A percentile compares a stretch with the other conserved stretches of the same genome.
These are phyloP conservation scores for Moringa oleifera DNA, from an alignment of 345 rosid species.

Conservation along the genomic window DNA sequence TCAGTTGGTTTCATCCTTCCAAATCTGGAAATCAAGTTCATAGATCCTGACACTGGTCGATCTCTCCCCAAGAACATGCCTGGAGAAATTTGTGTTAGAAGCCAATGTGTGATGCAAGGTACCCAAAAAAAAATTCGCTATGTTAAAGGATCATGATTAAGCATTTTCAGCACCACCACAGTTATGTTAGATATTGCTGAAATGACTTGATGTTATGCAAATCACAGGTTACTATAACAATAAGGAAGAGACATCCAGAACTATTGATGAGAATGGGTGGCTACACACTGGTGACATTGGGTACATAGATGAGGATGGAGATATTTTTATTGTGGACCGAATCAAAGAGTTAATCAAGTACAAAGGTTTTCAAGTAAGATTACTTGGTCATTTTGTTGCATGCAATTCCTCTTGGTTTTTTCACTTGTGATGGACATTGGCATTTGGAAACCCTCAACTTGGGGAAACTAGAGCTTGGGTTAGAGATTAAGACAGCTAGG, in stretches of 20 bases:
- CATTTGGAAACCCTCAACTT: too few species aligned
- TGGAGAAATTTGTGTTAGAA: slow-evolving; percentile 87
- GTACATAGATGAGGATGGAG: slow-evolving; percentile 86
- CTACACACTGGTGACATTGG: slow-evolving; percentile 91
- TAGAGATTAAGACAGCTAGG: too few species aligned
- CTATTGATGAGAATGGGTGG: slow-evolving; percentile 81
- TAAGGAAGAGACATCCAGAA: slow-evolving; percentile 68
- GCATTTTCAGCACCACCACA: too few species aligned
- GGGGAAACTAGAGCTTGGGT: too few species aligned
- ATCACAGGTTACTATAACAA: slow-evolving; percentile 60
- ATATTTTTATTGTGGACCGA: slow-evolving; percentile 84
- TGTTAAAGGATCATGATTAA: too few species aligned
- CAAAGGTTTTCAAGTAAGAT: slow-evolving; percentile 86
- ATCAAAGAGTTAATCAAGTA: slow-evolving; percentile 92
- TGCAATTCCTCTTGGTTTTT: too few species aligned
- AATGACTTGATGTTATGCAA: neutral
- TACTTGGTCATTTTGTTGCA: neutral
- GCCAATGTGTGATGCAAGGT: slow-evolving; percentile 94
- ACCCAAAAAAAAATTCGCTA: neutral
- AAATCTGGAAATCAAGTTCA: slow-evolving; percentile 77
- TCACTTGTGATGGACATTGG: too few species aligned
- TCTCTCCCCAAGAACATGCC: slow-evolving; percentile 68
- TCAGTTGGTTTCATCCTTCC: slow-evolving; percentile 90
- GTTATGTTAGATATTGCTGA: too few species aligned
- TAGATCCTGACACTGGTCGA: slow-evolving; percentile 63